Base-by-base conservation (phyloP, 2,329 filamentous ascomycete genomes). In the Neofusicoccum kwambonambiense region DNA sequence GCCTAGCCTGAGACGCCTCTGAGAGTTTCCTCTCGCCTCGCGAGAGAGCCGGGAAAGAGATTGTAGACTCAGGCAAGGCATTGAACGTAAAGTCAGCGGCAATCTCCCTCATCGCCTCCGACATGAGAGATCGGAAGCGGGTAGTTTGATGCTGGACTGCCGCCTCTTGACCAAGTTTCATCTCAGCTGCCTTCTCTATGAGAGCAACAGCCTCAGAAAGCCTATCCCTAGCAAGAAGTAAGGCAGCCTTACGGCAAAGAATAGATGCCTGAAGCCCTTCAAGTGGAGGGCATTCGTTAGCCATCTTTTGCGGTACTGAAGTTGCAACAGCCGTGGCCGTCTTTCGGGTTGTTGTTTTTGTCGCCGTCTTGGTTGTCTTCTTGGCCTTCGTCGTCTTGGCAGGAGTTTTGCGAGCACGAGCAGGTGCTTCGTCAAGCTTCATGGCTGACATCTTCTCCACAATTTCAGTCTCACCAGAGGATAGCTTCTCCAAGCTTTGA, bases 41-140 rank as follows among this genome's bases (percentile, higher is more conserved):
- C 19, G 71, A 71, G 22, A 94, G 82, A 0, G 91, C 88, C 1
- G 93, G 92, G 66, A 94, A 90, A 0, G 93, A 96, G 31, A 97
- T 88, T 0, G 93, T 97, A 0, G 95, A 97, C 71, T 99, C 95
- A 51, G 94, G 91, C 15, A 98, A 85, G 9, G 94, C 90, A 17
- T 92, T 96, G 75, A 94, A 96, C 3, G 95, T 90, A 2, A 93
- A 89, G 76, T 97, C 91, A 4, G 86, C 84, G 12, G 88, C 85
- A 81, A 97, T 91, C 71, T 89, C 84, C 52, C 89, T 86, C 70
- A 90, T 82, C 67, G 89, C 90, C 74, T 90, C 85, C 15, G 87
- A 83, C 66, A 92, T 81, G 49, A 90, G 84, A 51, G 89, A 87
- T 62, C 87, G 87, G 19, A 90, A 91, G 65, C 86, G 86, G 11